A percentile compares a stretch with the other conserved stretches of the same genome.
phyloP scores from a whole-genome alignment of 2,329 filamentous ascomycete species.

The Knufia petricola region DNA sequence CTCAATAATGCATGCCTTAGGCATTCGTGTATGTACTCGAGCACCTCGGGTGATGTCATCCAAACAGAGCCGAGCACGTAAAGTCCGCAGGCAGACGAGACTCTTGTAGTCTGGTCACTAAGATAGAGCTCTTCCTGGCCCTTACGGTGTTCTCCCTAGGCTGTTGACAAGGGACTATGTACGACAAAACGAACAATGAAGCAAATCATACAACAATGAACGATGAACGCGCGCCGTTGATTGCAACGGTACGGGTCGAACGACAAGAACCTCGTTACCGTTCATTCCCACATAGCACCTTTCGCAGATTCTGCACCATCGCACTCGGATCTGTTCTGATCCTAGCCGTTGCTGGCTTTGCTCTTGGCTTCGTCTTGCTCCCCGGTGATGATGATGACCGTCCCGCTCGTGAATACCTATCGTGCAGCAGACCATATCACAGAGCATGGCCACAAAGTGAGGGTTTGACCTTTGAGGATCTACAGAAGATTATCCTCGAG shows the following conservation, averaged over 20 bases:
- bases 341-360: constrained; percentile 32
- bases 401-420: not conserved
- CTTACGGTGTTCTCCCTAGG: no score
- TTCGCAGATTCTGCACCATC: constrained; percentile 35
- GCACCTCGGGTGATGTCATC: no score
- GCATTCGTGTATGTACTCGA: no score
- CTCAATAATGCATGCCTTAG: no score
- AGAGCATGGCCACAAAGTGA: constrained; percentile 34
- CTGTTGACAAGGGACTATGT: no score
- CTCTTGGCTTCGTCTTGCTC: constrained; percentile 32
- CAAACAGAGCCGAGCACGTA: no score
- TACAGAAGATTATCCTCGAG: constrained; percentile 44
- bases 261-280: constrained; percentile 31
- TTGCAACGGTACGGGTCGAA: constrained; percentile 31
- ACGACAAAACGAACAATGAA: no score
- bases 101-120: no score
- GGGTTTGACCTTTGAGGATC: constrained; percentile 44
- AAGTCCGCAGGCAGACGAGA: no score
- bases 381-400: constrained; percentile 19
- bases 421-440: constrained; percentile 24
- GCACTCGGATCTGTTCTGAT: constrained; percentile 31
- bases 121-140: no score
- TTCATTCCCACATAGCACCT: constrained; percentile 28
- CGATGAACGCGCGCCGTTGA: constrained; percentile 31
- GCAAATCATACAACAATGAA: no score